Evolutionary conservation across 2,329 filamentous ascomycete genomes (phyloP), one percentile per base, ranked within the genome.

Genomic region (Cercospora canescens): DNA sequence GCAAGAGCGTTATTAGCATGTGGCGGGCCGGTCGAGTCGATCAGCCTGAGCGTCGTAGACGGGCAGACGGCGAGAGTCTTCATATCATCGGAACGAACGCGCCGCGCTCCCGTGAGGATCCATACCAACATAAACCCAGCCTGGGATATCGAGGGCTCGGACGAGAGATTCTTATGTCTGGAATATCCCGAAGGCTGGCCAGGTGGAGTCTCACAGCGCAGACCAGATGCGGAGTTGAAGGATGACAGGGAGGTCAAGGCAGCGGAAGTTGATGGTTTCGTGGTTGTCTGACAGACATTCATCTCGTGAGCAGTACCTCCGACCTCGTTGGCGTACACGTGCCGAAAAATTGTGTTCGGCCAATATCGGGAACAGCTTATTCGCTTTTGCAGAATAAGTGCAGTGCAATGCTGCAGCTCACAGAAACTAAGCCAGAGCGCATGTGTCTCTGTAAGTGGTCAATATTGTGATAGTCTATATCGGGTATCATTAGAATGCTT

Each of bases 221-320:
- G 73, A 24, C 85, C 86, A 24, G 45, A 86, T 83, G 12, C 77
- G 45, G 14, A 88, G 81, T 28, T 84, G 77, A 1, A 79, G 62
- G 14, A 79, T 69, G 54, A 88, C n/a, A 35, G 63, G 18, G 59
- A 59, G 8, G 8, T 65, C 32, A 62, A 34, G 14, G 18, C 21
- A 3, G 45, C 50, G 11, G 50, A 63, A 24, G 60, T 56, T 24
- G 37, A 35, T 30, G 60, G 60, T 4, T 63, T 63, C 28, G 60
- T 57, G 9, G 24, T 63, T 12, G 50, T 63, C 45, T 50, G 45
- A 50, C 16, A 18, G 11, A 48, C 12, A 5, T 48, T 26, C 6
- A 21, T 18, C n/a, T 18, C 37, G 37, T 11, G 8, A 35, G 32
- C 21, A 3, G 12, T 16, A 4, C 18, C 41, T 18, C 21, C 8